Evolutionary conservation across 2,329 filamentous ascomycete species (phyloP), one percentile per base, ranked within the genome.

Genomic region (Penicillium sp.): DNA sequence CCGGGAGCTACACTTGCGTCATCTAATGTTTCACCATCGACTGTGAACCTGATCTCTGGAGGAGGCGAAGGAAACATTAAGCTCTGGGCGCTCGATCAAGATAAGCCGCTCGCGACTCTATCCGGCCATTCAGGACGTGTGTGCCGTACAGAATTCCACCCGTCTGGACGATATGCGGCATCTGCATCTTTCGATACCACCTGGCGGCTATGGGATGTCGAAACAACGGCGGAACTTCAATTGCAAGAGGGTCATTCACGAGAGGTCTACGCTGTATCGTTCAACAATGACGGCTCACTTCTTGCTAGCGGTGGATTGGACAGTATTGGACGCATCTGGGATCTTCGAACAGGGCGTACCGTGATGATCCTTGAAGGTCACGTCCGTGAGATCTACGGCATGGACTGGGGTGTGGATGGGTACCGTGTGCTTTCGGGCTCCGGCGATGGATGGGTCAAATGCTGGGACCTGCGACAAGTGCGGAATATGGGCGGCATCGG

Each of bases 171-270:
- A 54, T 97, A 92, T 64, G 77, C 97, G 5, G 93, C 92, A 4
- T 95, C 91, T 1, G 93, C 93, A 6, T 95, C 90, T 0, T 93
- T 93, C 63, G 93, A 98, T 66, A 95, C 90, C 2, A 95, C 93
- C 0, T 98, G 93, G 93, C 83, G 92, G 39, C 76, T 98, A 29
- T 98, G 93, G 92, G 92, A 97, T 66, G 83, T 97, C 0, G 84
- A 89, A 59, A 93, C 87, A 0, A 88, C 84, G 0, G 85, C 85
- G 2, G 91, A 97, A 65, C 73, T 97, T 1, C 77, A 95, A 1
- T 78, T 95, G 1, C 93, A 98, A 69, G 92, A 97, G 72, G 93
- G 93, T 1, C 93, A 98, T 68, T 95, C 90, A 8, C 83, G 92
- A 47, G 93, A 95, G 54, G 93, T 97, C 10, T 97, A 93, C 64